Evolutionary conservation across 257 asterid species (phyloP).

Genomic region (Gentiana straminea): DNA sequence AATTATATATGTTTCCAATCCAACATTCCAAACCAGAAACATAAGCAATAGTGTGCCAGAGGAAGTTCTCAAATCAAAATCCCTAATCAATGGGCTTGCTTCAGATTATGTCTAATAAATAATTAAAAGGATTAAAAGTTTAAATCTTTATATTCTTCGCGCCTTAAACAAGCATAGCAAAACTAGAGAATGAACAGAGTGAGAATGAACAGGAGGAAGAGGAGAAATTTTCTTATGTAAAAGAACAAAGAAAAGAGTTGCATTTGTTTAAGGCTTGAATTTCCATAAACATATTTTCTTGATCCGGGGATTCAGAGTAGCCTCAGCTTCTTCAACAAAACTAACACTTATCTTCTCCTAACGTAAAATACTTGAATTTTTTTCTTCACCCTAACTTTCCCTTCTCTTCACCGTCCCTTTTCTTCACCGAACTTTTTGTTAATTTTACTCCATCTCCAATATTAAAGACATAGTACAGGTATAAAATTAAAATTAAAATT

Average conservation of each 20-base stretch:
- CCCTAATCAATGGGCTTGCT: conserved; percentile 39
- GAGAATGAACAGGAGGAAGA: conserved; percentile 74
- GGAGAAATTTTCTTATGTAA: conserved; percentile 47
- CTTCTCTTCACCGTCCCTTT: not conserved
- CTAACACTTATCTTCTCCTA: conserved; percentile 21
- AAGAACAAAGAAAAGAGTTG: not conserved
- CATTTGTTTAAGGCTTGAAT: conserved; percentile 38
- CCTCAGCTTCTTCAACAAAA: conserved; percentile 24
- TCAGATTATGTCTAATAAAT: conserved; percentile 14
- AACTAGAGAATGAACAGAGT: conserved; percentile 57
- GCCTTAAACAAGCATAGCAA: not conserved
- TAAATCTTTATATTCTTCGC: conserved; percentile 13
- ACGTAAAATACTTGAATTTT: not conserved
- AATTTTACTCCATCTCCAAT: conserved; percentile 18
- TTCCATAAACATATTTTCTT: conserved; percentile 35
- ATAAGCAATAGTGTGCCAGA: conserved; percentile 5
- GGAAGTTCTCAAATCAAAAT: conserved; percentile 9
- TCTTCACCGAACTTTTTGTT: conserved; percentile 13
- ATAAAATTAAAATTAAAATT: not conserved
- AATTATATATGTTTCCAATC: conserved; percentile 11
- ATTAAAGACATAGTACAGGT: conserved; percentile 14
- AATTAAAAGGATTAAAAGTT: conserved; percentile 11
- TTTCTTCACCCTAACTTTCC: conserved; percentile 28
- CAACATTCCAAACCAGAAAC: conserved; percentile 21
- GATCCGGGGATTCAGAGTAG: conserved; percentile 4